phyloP scores from a whole-genome alignment of 352 stramenopile genomes.

The Elongisporangium undulatum region DNA sequence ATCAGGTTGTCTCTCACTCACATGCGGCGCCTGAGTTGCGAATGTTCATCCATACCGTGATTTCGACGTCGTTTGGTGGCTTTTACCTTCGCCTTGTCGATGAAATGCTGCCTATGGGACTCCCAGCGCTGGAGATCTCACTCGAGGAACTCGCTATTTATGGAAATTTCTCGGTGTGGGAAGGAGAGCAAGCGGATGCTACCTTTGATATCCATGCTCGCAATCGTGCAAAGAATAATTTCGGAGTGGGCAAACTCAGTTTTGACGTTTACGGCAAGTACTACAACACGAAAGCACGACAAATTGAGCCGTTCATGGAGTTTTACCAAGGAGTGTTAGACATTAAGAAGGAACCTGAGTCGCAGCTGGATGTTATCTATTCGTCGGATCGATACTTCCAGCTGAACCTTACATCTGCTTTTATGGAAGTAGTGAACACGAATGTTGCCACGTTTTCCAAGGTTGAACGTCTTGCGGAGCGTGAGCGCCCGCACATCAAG shows the following conservation, averaged over 20 bases:
- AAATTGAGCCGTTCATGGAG: constrained; percentile 84
- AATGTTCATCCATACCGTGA: constrained; percentile 74
- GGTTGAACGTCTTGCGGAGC: constrained; percentile 33
- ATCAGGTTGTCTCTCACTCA: not conserved
- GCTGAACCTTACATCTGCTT: constrained; percentile 77
- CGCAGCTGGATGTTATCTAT: constrained; percentile 63
- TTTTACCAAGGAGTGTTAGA: constrained; percentile 80
- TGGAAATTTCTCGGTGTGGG: constrained; percentile 67
- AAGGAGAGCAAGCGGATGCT: constrained; percentile 27
- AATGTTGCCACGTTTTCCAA: constrained; percentile 66
- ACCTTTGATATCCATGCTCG: constrained; percentile 32
- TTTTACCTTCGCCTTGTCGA: constrained; percentile 87
- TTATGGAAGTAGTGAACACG: constrained; percentile 77
- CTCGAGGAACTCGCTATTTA: constrained; percentile 77
- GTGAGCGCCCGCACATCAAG: constrained; percentile 71
- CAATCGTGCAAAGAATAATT: constrained; percentile 56
- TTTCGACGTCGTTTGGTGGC: constrained; percentile 80
- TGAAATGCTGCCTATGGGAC: constrained; percentile 65
- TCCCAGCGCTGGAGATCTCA: constrained; percentile 76
- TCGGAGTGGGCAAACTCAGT: constrained; percentile 66
- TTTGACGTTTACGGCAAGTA: constrained; percentile 88
- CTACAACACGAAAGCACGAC: constrained; percentile 73
- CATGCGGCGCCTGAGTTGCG: constrained; percentile 17
- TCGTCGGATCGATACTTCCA: constrained; percentile 84
- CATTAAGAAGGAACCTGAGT: constrained; percentile 67